Evolutionary conservation across 1,284 basidiomycete genomes (phyloP).

Genomic region (Tetrapyrgos nigripes): DNA sequence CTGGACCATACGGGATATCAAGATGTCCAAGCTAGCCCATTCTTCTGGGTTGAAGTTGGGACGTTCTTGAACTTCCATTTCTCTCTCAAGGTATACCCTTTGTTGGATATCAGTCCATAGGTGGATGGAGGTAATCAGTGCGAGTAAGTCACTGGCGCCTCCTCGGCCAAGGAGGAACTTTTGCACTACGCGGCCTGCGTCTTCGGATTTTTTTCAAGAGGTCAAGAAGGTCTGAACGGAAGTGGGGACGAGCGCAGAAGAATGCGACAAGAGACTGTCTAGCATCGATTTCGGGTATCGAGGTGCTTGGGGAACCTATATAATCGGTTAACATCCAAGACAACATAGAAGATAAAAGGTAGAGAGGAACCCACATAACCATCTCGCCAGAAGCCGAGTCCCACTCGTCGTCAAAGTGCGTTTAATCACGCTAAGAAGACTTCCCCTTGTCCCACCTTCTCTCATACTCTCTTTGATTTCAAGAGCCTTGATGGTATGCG

Average conservation of each 20-base stretch:
- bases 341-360: not conserved
- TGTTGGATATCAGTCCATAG: conserved; percentile 60
- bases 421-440: conserved; percentile 79
- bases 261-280: conserved; percentile 85
- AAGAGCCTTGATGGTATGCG: conserved; percentile 88
- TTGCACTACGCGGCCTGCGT: conserved; percentile 82
- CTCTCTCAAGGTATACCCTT: conserved; percentile 60
- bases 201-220: conserved; percentile 68
- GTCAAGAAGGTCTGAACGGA: conserved; percentile 72
- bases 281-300: conserved; percentile 71
- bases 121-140: conserved; percentile 66
- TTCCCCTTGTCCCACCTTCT: conserved; percentile 78
- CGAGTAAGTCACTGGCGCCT: conserved; percentile 67
- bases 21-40: conserved; percentile 60
- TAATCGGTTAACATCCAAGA: conserved; percentile 12
- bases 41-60: conserved; percentile 40
- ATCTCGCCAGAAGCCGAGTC: conserved; percentile 76
- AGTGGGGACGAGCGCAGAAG: conserved; percentile 67
- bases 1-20: conserved; percentile 62
- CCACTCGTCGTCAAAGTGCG: conserved; percentile 85
- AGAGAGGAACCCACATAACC: conserved; percentile 75
- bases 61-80: conserved; percentile 52
- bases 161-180: conserved; percentile 78
- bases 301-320: conserved; percentile 86
- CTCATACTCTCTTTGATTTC: conserved; percentile 84